Percentiles rank a stretch among this genome's conserved stretches.
Evolutionary conservation across 176 grass and related monocot species (phyloP).

Genomic region (Lolium perenne): DNA sequence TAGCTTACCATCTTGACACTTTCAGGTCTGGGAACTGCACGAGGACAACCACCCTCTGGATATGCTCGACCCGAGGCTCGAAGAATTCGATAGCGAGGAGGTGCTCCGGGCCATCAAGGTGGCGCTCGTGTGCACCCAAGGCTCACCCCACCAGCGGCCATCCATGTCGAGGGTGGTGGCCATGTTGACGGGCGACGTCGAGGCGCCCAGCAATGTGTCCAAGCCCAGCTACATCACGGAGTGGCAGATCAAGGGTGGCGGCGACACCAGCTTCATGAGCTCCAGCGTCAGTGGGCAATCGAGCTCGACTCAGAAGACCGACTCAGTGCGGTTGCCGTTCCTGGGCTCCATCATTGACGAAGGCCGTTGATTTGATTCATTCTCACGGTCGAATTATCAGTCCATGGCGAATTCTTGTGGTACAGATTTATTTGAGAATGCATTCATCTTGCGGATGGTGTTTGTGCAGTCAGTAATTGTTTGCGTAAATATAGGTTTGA

Average conservation of each 20-base stretch:
- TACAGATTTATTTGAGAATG: not conserved
- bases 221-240: slow-evolving; percentile 82
- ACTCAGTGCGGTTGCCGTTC: not conserved
- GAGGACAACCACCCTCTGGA: slow-evolving; percentile 57
- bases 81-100: slow-evolving; percentile 48
- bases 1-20: not conserved
- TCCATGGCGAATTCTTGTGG: not conserved
- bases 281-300: slow-evolving; percentile 23
- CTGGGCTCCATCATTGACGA: slow-evolving; percentile 40
- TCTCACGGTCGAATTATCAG: no score
- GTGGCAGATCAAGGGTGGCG: slow-evolving; percentile 67
- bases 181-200: slow-evolving; percentile 66
- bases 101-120: slow-evolving; percentile 64
- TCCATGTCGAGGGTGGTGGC: slow-evolving; percentile 77
- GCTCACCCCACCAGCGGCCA: slow-evolving; percentile 64
- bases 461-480: not conserved
- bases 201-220: slow-evolving; percentile 46
- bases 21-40: slow-evolving; percentile 73
- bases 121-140: slow-evolving; percentile 78
- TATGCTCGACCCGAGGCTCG: slow-evolving; percentile 57
- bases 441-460: not conserved
- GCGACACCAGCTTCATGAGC: slow-evolving; percentile 46
- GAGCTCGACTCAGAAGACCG: not conserved
- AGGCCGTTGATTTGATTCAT: slow-evolving; percentile 29
- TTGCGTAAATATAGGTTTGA: not conserved